Evolutionary conservation across 2,329 filamentous ascomycete species (phyloP), one percentile per base, ranked within the genome.

Genomic region (Periconia digitata): DNA sequence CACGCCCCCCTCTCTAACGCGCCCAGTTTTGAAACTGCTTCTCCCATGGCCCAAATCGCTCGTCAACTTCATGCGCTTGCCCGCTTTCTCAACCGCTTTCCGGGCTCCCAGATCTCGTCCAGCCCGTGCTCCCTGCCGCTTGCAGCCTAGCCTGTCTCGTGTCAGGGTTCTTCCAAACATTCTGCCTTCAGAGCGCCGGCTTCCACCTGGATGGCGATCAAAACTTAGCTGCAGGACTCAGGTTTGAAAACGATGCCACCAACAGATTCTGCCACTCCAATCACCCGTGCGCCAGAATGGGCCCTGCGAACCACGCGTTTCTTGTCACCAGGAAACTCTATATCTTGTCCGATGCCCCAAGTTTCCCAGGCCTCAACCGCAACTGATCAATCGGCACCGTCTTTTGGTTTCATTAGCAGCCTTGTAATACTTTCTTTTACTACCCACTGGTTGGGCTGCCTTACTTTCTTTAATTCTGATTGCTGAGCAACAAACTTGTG

Each of bases 391-490:
- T 66, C 65, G 59, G 62, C 62, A 63, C 54, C 62, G 65, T 70
- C 67, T 64, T 69, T 70, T 67, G 61, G 61, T 62, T 69, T 58
- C 53, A 50, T 60, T 71, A 67, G 64, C 67, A 72, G 66, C 69
- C 67, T 70, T 71, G 60, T 71, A 68, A 69, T 61, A 69, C 73
- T 72, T 70, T 76, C 74, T 69, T 77, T 77, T 67, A 74, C 65
- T 64, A 66, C 76, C 76, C 77, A 78, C 77, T 77, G 77, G 77
- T 70, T 79, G 77, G 76, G 77, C 74, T 75, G 72, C 73, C 71
- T 66, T 77, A 71, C 76, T 74, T 78, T 79, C 75, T 67, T 77
- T 78, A 73, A 70, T 70, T 51, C 47, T 67, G 60, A 69, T 73
- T 73, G 70, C 70, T 72, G 71, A 63, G 64, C 71, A 72, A 72